Evolutionary conservation across 345 rosid species (phyloP).

Genomic region (Rhodamnia argentea): DNA sequence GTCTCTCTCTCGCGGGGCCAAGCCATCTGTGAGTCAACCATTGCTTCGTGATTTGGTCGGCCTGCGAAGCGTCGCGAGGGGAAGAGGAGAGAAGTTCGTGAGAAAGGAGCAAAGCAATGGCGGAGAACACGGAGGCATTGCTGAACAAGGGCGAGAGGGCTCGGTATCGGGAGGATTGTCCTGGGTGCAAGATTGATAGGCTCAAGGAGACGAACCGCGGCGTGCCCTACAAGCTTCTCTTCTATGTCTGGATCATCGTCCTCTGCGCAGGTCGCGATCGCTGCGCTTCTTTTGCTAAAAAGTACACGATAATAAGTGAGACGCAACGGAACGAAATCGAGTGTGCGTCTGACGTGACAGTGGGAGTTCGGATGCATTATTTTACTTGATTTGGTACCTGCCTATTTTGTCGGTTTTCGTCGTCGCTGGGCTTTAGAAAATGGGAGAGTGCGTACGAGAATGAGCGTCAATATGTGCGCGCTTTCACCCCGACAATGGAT

Average conservation of each 20-base stretch:
- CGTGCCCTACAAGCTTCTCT: conserved; percentile 31
- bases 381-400: background rate
- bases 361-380: background rate
- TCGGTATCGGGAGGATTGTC: conserved; percentile 24
- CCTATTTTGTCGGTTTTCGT: background rate
- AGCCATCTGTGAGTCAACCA: too few relatives aligned
- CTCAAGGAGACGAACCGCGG: conserved; percentile 17
- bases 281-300: background rate
- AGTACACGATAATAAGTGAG: background rate
- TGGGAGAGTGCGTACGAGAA: background rate
- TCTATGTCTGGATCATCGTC: conserved; percentile 42
- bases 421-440: background rate
- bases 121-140: background rate
- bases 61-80: too few relatives aligned
- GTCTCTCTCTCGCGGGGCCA: too few relatives aligned
- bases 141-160: conserved; percentile 4
- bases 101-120: background rate
- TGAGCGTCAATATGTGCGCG: background rate
- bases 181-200: conserved; percentile 40
- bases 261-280: conserved; percentile 36
- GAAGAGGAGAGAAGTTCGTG: background rate
- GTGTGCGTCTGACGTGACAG: background rate
- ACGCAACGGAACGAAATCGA: background rate
- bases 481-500: background rate
- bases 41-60: too few relatives aligned